Percentiles rank a stretch among this genome's conserved stretches.
Conservation (phyloP, 306 rosid genomes). For the Hippophae rhamnoides region DNA sequence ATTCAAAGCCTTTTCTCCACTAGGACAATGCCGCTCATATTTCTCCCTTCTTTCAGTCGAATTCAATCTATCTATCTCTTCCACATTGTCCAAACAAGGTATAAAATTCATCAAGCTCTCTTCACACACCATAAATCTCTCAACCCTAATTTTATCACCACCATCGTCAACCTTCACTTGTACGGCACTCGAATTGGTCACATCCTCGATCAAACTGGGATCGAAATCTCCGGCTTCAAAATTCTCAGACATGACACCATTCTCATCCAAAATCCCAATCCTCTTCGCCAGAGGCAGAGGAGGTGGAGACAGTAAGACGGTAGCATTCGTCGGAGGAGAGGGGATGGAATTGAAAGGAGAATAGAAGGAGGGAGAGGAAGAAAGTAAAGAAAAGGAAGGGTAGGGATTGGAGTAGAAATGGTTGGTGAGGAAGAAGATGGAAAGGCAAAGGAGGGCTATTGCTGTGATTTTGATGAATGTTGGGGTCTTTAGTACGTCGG, state of each 20-base stretch:
- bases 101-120: conserved; percentile 49
- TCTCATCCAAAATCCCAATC: conserved; percentile 58
- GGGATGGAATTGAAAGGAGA: background rate
- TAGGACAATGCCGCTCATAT: conserved; percentile 74
- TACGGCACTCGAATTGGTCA: conserved; percentile 18
- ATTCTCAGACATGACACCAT: conserved; percentile 68
- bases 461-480: conserved; percentile 40
- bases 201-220: conserved; percentile 20
- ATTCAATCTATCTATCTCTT: conserved; percentile 28
- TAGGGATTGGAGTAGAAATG: conserved; percentile 20
- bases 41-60: conserved; percentile 42
- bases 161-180: conserved; percentile 15
- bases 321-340: background rate
- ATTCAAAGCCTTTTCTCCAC: conserved; percentile 32
- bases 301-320: conserved; percentile 16
- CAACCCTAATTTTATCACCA: conserved; percentile 20
- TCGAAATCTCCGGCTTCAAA: conserved; percentile 60
- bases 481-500: conserved; percentile 36
- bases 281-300: conserved; percentile 38
- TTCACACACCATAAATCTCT: conserved; percentile 39
- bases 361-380: conserved; percentile 13
- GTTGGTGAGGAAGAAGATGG: conserved; percentile 35
- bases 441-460: conserved; percentile 35
- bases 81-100: conserved; percentile 72
- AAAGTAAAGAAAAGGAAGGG: conserved; percentile 23